Percentiles rank a stretch among this genome's conserved stretches.
phyloP scores from a whole-genome alignment of 2,329 filamentous ascomycete genomes.

The Arthrobotrys conoides region DNA sequence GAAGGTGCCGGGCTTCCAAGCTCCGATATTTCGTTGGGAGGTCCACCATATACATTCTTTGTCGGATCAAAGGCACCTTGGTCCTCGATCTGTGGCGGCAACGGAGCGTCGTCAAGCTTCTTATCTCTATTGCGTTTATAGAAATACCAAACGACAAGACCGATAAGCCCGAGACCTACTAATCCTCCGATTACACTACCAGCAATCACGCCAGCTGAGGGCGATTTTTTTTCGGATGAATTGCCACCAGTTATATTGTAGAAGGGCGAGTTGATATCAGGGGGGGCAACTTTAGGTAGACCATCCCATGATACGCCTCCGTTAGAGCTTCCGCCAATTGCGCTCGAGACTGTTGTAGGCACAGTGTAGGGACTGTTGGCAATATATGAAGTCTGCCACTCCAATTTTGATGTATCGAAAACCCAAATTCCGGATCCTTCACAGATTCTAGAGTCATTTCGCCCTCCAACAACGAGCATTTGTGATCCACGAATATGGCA shows the following conservation, averaged over 20 bases:
- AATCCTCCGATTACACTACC: constrained; percentile 35
- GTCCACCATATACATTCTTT: neutral
- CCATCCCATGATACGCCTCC: constrained; percentile 31
- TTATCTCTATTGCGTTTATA: neutral
- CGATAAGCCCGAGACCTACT: neutral
- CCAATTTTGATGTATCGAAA: constrained; percentile 37
- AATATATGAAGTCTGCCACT: constrained; percentile 30
- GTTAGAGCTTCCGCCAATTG: constrained; percentile 18
- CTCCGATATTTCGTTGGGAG: neutral
- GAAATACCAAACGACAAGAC: constrained; percentile 3
- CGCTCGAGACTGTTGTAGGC: neutral
- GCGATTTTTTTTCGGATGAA: neutral
- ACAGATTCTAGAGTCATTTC: constrained; percentile 21
- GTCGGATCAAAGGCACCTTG: neutral
- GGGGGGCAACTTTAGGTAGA: constrained; percentile 11
- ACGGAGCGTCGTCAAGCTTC: neutral
- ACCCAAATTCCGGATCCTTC: constrained; percentile 37
- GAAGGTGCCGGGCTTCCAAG: constrained; percentile 13
- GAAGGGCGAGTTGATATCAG: constrained; percentile 30
- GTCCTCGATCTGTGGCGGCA: constrained; percentile 23
- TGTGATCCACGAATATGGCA: constrained; percentile 39
- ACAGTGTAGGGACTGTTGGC: constrained; percentile 21
- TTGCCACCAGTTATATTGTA: constrained; percentile 10
- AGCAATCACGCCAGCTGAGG: constrained; percentile 22
- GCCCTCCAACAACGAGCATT: constrained; percentile 40